Percentiles rank a stretch among this genome's conserved stretches.
Evolutionary conservation across 2,329 filamentous ascomycete species (phyloP).

Genomic region (Biscogniauxia marginata): DNA sequence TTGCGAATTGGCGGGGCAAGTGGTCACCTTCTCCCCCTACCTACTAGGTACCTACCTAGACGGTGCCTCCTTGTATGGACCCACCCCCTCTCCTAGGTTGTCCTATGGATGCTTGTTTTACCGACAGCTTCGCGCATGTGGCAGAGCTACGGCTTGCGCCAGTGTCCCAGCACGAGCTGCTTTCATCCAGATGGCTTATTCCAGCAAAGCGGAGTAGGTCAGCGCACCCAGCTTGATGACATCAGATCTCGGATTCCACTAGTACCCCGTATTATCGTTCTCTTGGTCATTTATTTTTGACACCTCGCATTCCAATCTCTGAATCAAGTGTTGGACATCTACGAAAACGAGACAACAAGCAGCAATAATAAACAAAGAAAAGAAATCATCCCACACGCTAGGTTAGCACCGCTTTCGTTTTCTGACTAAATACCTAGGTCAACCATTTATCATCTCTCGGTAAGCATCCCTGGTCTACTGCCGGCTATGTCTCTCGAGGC

Average conservation of each 20-base stretch:
- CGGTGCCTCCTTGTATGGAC: too few relatives aligned
- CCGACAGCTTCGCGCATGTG: background rate
- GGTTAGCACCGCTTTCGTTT: background rate
- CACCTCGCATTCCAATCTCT: constrained; percentile 17
- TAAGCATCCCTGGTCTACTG: background rate
- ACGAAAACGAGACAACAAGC: background rate
- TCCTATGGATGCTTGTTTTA: background rate
- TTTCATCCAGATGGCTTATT: constrained; percentile 1
- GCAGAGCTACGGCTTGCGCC: background rate
- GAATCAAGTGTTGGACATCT: background rate
- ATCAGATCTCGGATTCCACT: constrained; percentile 15
- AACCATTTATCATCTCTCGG: background rate
- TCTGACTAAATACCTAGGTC: too few relatives aligned
- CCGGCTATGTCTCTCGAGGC: background rate
- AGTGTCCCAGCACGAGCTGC: background rate
- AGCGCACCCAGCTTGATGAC: constrained; percentile 20
- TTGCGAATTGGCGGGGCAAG: constrained; percentile 20
- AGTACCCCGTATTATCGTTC: background rate
- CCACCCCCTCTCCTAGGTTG: background rate
- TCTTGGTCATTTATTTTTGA: constrained; percentile 13
- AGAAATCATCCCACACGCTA: background rate
- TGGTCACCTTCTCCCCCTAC: background rate
- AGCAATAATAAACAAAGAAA: background rate
- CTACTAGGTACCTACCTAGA: background rate
- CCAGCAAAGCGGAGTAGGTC: background rate